These are phyloP conservation scores for Metschnikowia colocasiae DNA, from an alignment of 805 yeast genomes.

Conservation along the genomic window DNA sequence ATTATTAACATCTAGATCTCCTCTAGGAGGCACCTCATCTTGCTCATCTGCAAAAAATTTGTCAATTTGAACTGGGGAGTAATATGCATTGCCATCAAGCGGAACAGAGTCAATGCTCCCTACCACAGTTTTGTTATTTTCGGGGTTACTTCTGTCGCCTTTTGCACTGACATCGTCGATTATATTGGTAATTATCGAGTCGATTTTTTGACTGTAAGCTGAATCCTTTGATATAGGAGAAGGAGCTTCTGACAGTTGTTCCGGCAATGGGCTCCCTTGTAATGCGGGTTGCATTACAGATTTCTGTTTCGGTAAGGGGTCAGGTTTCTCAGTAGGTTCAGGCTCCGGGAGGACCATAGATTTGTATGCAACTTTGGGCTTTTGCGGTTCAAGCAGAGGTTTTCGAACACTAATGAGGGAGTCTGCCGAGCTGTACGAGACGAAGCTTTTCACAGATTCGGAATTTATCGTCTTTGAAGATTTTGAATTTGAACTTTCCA, in stretches of 20 bases:
- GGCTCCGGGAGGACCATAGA: slow-evolving; percentile 1
- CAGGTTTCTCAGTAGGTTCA: background rate
- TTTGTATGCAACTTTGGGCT: background rate
- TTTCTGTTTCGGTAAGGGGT: background rate
- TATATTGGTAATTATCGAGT: background rate
- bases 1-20: slow-evolving; percentile 14
- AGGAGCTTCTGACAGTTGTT: slow-evolving; percentile 3
- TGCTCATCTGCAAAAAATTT: slow-evolving; percentile 15
- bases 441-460: background rate
- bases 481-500: background rate
- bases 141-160: background rate
- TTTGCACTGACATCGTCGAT: background rate
- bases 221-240: slow-evolving; percentile 5
- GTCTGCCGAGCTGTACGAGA: background rate
- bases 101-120: background rate
- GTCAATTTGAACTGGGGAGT: slow-evolving; percentile 15
- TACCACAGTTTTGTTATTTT: background rate
- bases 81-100: background rate
- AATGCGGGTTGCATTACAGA: background rate
- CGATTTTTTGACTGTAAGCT: background rate
- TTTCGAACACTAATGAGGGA: background rate
- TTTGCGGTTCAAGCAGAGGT: background rate
- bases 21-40: slow-evolving; percentile 19
- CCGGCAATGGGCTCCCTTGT: background rate
- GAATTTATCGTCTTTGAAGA: background rate